Conservation (phyloP, 2,329 filamentous ascomycete species). For the Fusarium brachygibbosum region DNA sequence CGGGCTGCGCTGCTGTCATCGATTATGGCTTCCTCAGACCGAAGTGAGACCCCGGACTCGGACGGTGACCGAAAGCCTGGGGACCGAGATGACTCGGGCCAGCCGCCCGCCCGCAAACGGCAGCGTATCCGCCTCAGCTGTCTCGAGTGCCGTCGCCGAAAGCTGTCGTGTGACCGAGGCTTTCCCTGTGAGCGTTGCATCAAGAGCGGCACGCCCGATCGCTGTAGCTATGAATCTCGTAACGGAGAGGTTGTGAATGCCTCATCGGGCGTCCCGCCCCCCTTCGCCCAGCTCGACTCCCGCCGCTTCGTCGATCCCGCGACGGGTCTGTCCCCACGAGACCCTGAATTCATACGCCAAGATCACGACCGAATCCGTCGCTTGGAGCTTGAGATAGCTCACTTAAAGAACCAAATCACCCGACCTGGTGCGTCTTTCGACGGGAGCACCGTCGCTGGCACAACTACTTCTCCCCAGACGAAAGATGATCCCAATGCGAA, state of each 20-base stretch:
- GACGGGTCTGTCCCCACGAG: slow-evolving; percentile 52
- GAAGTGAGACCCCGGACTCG: slow-evolving; percentile 58
- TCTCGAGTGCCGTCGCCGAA: slow-evolving; percentile 71
- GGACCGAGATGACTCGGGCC: slow-evolving; percentile 51
- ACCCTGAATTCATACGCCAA: slow-evolving; percentile 56
- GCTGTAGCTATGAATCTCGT: slow-evolving; percentile 71
- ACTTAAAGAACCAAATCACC: slow-evolving; percentile 66
- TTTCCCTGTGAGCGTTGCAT: slow-evolving; percentile 73
- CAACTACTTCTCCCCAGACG: slow-evolving; percentile 61
- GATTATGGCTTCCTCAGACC: slow-evolving; percentile 51
- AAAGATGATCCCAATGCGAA: slow-evolving; percentile 58
- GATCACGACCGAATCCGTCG: slow-evolving; percentile 71
- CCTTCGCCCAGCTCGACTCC: slow-evolving; percentile 58
- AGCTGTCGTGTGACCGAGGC: slow-evolving; percentile 72
- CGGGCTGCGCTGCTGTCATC: slow-evolving; percentile 22
- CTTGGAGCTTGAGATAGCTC: slow-evolving; percentile 70
- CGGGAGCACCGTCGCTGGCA: slow-evolving; percentile 64
- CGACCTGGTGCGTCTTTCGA: slow-evolving; percentile 63
- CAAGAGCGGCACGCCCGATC: slow-evolving; percentile 71
- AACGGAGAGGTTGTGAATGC: slow-evolving; percentile 64
- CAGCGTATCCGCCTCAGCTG: slow-evolving; percentile 72
- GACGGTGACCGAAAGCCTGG: slow-evolving; percentile 50
- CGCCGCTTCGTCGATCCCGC: slow-evolving; percentile 54
- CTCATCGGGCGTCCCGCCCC: slow-evolving; percentile 60
- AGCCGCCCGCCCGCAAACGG: slow-evolving; percentile 65